A percentile compares a stretch with the other conserved stretches of the same genome.
phyloP scores from a whole-genome alignment of 2,329 filamentous ascomycete species.

The Lasiodiplodia theobromae region DNA sequence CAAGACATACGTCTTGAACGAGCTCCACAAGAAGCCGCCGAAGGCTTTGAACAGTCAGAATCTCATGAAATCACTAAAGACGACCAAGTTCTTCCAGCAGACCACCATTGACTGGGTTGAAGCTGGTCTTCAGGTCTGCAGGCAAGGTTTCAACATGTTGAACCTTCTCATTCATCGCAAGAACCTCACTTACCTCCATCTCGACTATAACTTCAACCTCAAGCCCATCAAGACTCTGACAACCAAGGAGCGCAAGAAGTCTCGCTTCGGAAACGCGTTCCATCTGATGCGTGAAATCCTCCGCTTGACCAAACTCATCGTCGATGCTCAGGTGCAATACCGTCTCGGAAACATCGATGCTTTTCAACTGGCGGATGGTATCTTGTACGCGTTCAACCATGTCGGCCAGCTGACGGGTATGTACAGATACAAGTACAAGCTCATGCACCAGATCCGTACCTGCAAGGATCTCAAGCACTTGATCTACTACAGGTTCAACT shows the following conservation, averaged over 20 bases:
- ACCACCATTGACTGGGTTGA: conserved; percentile 99
- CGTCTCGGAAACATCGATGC: conserved; percentile 97
- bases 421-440: conserved; percentile 99
- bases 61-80: conserved; percentile 85
- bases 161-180: conserved; percentile 97
- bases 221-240: conserved; percentile 99
- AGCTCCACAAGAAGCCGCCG: conserved; percentile 92
- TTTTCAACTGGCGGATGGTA: conserved; percentile 97
- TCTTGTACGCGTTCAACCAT: conserved; percentile 99
- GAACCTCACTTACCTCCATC: conserved; percentile 96
- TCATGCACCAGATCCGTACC: conserved; percentile 99
- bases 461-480: conserved; percentile 99
- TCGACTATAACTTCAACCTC: conserved; percentile 99
- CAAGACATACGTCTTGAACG: conserved; percentile 95
- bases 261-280: conserved; percentile 97
- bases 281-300: conserved; percentile 98
- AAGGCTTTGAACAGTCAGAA: conserved; percentile 97
- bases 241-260: conserved; percentile 99
- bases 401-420: conserved; percentile 98
- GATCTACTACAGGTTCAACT: conserved; percentile 99
- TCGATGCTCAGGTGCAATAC: conserved; percentile 98
- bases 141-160: conserved; percentile 99
- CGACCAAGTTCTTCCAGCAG: conserved; percentile 99
- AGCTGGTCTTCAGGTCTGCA: conserved; percentile 95
- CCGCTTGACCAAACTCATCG: conserved; percentile 93